Conservation (phyloP, 768 basidiomycete genomes). For the Tricholoma saponaceum region DNA sequence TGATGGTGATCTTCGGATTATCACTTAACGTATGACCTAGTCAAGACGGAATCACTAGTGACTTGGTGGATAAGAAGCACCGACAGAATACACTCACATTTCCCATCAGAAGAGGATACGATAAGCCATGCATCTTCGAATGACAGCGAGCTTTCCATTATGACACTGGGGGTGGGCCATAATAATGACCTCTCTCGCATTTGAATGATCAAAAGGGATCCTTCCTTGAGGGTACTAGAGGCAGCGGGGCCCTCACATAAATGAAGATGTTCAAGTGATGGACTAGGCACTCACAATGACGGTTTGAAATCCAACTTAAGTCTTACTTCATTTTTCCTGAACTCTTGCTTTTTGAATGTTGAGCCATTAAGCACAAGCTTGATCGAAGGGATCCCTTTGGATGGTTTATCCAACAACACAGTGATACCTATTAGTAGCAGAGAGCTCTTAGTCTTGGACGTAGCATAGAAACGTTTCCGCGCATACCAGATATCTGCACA, state of each 20-base stretch:
- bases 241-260: not conserved
- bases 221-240: not conserved
- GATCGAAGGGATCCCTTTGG: not conserved
- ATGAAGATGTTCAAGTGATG: not conserved
- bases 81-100: not conserved
- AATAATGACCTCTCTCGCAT: not conserved
- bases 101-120: not conserved
- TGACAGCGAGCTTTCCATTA: not conserved
- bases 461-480: not conserved
- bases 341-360: not conserved
- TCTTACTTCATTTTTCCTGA: not conserved
- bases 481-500: not conserved
- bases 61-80: no score
- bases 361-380: not conserved
- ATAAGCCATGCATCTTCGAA: not conserved
- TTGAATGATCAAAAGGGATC: not conserved
- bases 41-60: not conserved
- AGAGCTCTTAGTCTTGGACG: not conserved
- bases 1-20: not conserved
- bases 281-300: not conserved
- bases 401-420: not conserved
- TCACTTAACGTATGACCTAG: not conserved
- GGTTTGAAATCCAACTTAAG: conserved; percentile 8
- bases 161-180: not conserved
- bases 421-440: not conserved